Base-by-base conservation (phyloP, 768 basidiomycete species). In the Leccinellum albellum region DNA sequence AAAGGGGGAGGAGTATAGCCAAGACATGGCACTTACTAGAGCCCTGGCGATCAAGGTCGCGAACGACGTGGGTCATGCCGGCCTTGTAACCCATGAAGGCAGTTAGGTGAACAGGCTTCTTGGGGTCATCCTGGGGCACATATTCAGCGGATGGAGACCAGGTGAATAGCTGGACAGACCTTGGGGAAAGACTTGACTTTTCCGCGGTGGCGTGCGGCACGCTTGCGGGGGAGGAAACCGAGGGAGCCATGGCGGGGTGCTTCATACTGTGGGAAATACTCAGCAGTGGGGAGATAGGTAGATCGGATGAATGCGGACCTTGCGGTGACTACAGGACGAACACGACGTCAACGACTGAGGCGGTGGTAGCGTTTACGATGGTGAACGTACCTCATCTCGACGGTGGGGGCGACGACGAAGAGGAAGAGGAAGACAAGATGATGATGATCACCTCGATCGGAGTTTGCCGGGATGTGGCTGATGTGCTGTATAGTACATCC, bases 121-220 rank as follows among this genome's bases (percentile, higher is more conserved):
- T 98, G 78, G 94, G 86, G 82, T 99, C 96, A 86, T 99, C 97
- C 96, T 97, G 65, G 48, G 50, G 21, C 32, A 26, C 17, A 28
- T 14, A 54, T 35, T 59, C 15, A 70, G 58, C 29, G n/a, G 33
- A 32, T 35, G 48, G n/a, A 50, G 35, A 45, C 20, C n/a, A 42
- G 45, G 32, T 23, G 0, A 37, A 31, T n/a, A 3, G 10, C 4
- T 8, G 7, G 33, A 68, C 86, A 58, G 61, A 93, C 95, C 88
- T 87, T 94, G 72, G 97, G 97, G 89, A 98, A 99, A 63, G 94
- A 86, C 86, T 99, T 99, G 78, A 98, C 94, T 83, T 94, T 95
- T 75, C 96, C 96, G 68, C 96, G 88, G 79, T 98, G 96, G 73
- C 96, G 88, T 64, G 96, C 94, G 55, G 96, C 82, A 70, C 96